Evolutionary conservation across 441 rosid genomes (phyloP).

Genomic region (Arabidopsis hybrid): DNA sequence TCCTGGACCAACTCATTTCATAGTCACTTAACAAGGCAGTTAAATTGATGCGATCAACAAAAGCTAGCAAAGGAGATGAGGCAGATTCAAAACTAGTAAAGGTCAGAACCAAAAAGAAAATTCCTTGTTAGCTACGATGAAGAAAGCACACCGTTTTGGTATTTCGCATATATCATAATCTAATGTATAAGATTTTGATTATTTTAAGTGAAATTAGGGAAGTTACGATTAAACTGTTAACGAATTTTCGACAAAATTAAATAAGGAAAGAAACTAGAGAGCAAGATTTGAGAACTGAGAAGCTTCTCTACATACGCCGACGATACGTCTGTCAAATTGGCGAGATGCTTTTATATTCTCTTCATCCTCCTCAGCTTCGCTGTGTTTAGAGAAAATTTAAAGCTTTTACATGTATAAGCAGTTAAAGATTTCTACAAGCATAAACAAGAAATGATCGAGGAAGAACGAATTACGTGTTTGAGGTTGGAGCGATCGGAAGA

Average conservation of each 20-base stretch:
- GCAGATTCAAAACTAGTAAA: background rate
- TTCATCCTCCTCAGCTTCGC: slow-evolving; percentile 51
- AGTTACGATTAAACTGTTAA: slow-evolving; percentile 5
- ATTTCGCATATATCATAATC: background rate
- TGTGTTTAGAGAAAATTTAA: slow-evolving; percentile 40
- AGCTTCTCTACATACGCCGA: slow-evolving; percentile 44
- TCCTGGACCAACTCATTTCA: slow-evolving; percentile 22
- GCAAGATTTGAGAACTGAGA: slow-evolving; percentile 1
- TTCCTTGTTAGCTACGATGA: too few species aligned
- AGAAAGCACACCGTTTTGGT: slow-evolving; percentile 12
- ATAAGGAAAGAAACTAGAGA: background rate
- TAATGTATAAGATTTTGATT: slow-evolving; percentile 7
- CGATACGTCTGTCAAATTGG: slow-evolving; percentile 52
- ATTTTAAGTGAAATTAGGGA: slow-evolving; percentile 11
- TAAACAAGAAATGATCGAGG: background rate
- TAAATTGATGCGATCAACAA: background rate
- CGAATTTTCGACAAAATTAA: background rate
- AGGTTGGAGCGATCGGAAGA: slow-evolving; percentile 35
- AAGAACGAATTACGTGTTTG: slow-evolving; percentile 47
- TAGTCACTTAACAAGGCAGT: background rate
- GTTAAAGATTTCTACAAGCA: background rate
- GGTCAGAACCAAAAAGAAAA: background rate
- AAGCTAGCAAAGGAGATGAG: background rate
- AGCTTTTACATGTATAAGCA: background rate
- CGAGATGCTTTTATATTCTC: slow-evolving; percentile 51